These are phyloP conservation scores for Lyophyllum decastes DNA, from an alignment of 768 basidiomycete genomes.

Conservation along the genomic window DNA sequence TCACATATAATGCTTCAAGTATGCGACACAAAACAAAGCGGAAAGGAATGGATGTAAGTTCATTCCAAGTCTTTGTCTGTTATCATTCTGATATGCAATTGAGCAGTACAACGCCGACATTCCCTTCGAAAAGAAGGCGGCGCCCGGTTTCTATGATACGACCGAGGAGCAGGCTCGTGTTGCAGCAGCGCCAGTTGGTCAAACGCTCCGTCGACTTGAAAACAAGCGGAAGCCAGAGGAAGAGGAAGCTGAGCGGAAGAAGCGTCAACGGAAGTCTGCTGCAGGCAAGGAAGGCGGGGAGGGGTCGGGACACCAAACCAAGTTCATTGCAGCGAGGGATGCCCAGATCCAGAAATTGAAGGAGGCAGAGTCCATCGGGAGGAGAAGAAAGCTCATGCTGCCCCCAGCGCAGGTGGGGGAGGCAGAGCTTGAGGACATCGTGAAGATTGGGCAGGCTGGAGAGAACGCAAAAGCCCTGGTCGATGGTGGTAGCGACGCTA, in stretches of 20 bases:
- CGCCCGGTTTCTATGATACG: conserved; percentile 96
- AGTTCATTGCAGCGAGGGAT: conserved; percentile 95
- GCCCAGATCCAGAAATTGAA: conserved; percentile 98
- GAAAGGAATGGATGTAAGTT: conserved; percentile 93
- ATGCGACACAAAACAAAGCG: conserved; percentile 94
- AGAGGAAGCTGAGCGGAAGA: conserved; percentile 91
- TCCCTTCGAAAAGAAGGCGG: conserved; percentile 96
- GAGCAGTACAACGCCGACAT: conserved; percentile 94
- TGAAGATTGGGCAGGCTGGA: conserved; percentile 94
- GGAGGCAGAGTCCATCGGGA: conserved; percentile 94
- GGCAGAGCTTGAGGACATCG: conserved; percentile 93
- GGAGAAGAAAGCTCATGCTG: conserved; percentile 79
- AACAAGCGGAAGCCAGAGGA: conserved; percentile 95
- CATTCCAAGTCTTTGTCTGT: conserved; percentile 1
- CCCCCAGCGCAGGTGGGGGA: conserved; percentile 94
- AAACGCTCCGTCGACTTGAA: conserved; percentile 87
- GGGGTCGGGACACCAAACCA: conserved; percentile 71
- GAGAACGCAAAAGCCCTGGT: conserved; percentile 89
- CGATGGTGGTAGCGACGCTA: conserved; percentile 80
- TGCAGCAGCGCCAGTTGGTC: conserved; percentile 88
- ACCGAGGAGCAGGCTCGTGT: conserved; percentile 89
- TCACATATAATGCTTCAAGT: conserved; percentile 34
- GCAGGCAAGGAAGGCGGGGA: conserved; percentile 66
- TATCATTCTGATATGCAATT: neutral
- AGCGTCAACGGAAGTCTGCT: conserved; percentile 73